These are phyloP conservation scores for Candida railenensis DNA, from an alignment of 805 yeast species.

Conservation along the genomic window DNA sequence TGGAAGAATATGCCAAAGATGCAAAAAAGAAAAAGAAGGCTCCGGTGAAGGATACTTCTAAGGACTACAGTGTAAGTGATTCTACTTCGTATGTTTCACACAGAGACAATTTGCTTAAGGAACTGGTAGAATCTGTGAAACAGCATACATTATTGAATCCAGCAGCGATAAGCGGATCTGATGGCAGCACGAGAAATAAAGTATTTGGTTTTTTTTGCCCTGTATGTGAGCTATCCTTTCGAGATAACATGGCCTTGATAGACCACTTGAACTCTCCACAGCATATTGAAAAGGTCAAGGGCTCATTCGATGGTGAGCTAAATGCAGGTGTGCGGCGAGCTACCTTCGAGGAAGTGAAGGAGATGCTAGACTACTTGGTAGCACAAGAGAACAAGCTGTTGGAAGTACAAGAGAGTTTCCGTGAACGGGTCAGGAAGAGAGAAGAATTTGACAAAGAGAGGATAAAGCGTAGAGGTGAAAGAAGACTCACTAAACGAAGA, in stretches of 20 bases:
- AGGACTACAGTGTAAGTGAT: constrained; percentile 9
- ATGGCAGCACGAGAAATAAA: constrained; percentile 39
- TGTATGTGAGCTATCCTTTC: constrained; percentile 72
- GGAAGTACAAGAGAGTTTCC: constrained; percentile 44
- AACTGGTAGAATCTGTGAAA: constrained; percentile 32
- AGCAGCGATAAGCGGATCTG: constrained; percentile 2
- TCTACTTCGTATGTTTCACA: constrained; percentile 25
- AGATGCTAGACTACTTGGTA: constrained; percentile 28
- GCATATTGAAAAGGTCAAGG: constrained; percentile 48
- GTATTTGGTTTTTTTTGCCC: constrained; percentile 87
- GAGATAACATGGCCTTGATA: constrained; percentile 76
- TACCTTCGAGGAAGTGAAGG: constrained; percentile 29
- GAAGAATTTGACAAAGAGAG: constrained; percentile 36
- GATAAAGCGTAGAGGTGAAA: constrained; percentile 24
- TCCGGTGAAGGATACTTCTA: constrained; percentile 3
- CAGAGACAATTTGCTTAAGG: constrained; percentile 28
- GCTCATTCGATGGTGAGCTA: constrained; percentile 8
- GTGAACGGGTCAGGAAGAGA: constrained; percentile 40
- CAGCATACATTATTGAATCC: constrained; percentile 28
- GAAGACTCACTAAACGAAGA: constrained; percentile 12
- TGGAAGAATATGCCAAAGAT: constrained; percentile 56
- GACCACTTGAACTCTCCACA: constrained; percentile 81
- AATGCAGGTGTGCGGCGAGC: constrained; percentile 37
- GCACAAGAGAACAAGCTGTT: constrained; percentile 26
- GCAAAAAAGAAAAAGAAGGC: constrained; percentile 29